Conservation (phyloP, 208 protist species). For the Porcisia deanei region DNA sequence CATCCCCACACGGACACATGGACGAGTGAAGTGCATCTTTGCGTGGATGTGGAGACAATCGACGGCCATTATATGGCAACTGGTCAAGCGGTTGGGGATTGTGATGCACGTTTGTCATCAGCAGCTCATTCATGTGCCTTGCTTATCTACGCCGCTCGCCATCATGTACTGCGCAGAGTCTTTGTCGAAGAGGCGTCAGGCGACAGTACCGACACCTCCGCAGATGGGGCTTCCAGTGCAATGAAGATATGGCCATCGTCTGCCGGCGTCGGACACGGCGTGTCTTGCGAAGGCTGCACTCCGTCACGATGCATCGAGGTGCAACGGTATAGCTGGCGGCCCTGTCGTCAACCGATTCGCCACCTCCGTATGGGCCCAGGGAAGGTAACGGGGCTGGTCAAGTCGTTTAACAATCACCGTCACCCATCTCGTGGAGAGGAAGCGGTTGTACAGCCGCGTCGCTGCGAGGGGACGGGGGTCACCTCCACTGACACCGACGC, state of each 20-base stretch:
- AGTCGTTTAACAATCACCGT: not conserved
- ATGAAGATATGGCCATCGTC: not conserved
- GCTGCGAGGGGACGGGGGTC: not conserved
- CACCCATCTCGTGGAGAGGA: not conserved
- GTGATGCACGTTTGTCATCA: not conserved
- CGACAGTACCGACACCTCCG: not conserved
- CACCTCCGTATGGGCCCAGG: not conserved
- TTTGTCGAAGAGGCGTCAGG: not conserved
- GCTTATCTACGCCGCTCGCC: conserved; percentile 15
- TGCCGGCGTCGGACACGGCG: not conserved
- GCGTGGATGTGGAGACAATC: not conserved
- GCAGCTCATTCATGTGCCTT: not conserved
- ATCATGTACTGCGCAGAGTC: conserved; percentile 15
- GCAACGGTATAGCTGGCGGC: conserved; percentile 9
- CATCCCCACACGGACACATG: conserved; percentile 2
- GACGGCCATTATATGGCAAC: not conserved
- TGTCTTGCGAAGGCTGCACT: not conserved
- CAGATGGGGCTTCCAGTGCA: not conserved
- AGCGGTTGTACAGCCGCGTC: not conserved
- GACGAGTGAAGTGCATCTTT: conserved; percentile 10
- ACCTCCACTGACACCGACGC: not conserved
- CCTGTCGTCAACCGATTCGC: not conserved
- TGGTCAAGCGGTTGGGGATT: not conserved
- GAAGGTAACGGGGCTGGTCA: not conserved
- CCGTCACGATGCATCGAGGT: not conserved